A percentile compares a stretch with the other conserved stretches of the same genome.
phyloP scores from a whole-genome alignment of 75 land plant species.

The Isoetes taiwanensis region DNA sequence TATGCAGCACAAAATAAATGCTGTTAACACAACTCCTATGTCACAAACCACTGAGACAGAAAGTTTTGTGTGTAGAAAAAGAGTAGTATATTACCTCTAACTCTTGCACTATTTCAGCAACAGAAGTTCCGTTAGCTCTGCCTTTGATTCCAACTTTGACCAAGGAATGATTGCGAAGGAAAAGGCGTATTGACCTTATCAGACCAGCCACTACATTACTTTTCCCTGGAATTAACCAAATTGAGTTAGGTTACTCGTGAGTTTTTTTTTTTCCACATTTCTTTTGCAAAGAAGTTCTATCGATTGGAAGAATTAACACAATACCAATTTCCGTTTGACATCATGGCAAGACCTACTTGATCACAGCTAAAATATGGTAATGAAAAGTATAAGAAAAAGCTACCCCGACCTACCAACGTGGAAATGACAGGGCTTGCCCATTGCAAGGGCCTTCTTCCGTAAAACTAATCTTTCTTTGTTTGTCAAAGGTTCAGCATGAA shows the following conservation, averaged over 20 bases:
- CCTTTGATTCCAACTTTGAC: constrained; percentile 82
- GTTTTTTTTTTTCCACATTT: too few species aligned
- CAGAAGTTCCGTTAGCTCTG: constrained; percentile 73
- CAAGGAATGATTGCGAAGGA: constrained; percentile 67
- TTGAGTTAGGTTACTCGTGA: neutral
- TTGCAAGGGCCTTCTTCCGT: constrained; percentile 57
- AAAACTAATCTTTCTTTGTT: constrained; percentile 71
- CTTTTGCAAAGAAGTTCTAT: too few species aligned
- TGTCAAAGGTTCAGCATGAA: constrained; percentile 41
- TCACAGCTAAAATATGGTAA: too few species aligned
- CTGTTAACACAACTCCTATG: neutral
- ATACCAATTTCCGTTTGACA: neutral
- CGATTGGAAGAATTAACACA: neutral
- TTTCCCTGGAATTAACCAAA: constrained; percentile 39
- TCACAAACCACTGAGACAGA: neutral
- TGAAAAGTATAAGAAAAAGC: neutral
- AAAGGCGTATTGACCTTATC: constrained; percentile 51
- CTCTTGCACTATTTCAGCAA: constrained; percentile 46
- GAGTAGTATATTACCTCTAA: constrained; percentile 42
- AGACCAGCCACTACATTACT: constrained; percentile 65
- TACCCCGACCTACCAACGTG: constrained; percentile 78
- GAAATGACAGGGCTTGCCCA: constrained; percentile 51
- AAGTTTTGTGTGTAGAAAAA: neutral
- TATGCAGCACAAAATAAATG: constrained; percentile 12
- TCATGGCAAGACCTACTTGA: too few species aligned